Conservation (phyloP, 2,329 filamentous ascomycete genomes). For the Colletotrichum sp. region DNA sequence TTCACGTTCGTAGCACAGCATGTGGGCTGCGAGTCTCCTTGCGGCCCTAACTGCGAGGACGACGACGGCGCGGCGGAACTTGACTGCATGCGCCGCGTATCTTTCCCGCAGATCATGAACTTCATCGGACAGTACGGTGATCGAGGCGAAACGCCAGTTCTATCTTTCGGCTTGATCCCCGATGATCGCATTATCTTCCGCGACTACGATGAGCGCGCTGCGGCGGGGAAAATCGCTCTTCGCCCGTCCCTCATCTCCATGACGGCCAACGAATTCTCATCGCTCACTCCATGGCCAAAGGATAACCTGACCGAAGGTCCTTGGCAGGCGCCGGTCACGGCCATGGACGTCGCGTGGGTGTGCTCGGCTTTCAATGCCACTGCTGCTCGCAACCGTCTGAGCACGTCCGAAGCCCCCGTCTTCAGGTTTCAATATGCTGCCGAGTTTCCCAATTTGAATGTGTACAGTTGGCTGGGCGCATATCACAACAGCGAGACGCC, state of each 20-base stretch:
- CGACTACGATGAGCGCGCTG: conserved; percentile 31
- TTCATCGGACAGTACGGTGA: conserved; percentile 35
- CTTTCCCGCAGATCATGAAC: conserved; percentile 32
- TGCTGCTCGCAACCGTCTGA: conserved; percentile 27
- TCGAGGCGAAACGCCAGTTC: conserved; percentile 19
- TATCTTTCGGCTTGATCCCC: conserved; percentile 29
- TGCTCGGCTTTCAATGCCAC: conserved; percentile 33
- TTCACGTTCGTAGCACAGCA: conserved; percentile 39
- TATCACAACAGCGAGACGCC: conserved; percentile 44
- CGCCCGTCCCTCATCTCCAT: conserved; percentile 35
- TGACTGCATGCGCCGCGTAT: conserved; percentile 40
- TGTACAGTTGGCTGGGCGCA: conserved; percentile 43
- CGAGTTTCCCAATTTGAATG: conserved; percentile 45
- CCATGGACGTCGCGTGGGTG: conserved; percentile 23
- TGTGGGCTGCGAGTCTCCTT: conserved; percentile 35
- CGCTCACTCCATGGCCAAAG: conserved; percentile 31
- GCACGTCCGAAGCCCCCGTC: conserved; percentile 29
- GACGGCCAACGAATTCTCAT: conserved; percentile 35
- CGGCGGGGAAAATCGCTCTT: conserved; percentile 27
- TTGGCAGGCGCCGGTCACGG: conserved; percentile 20
- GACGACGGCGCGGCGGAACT: conserved; percentile 30
- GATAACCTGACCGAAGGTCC: conserved; percentile 33
- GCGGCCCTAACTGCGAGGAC: conserved; percentile 5
- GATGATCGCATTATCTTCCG: conserved; percentile 35
- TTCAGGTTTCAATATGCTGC: conserved; percentile 46